Percentiles rank a stretch among this genome's conserved stretches.
phyloP scores from a whole-genome alignment of 495 filamentous ascomycete species.

The Stereocaulon alpinum region DNA sequence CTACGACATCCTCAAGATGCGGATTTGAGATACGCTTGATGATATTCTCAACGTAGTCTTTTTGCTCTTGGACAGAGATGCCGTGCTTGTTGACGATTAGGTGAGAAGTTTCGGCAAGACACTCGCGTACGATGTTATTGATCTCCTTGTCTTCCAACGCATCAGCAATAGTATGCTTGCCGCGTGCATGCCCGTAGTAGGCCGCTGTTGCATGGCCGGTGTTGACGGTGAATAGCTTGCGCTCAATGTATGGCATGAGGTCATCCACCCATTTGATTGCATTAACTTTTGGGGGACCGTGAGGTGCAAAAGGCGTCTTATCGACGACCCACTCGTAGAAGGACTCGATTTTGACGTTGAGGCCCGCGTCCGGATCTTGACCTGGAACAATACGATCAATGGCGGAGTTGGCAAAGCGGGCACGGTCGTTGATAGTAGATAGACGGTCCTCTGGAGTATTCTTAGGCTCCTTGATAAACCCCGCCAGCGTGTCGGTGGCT shows the following conservation, averaged over 20 bases:
- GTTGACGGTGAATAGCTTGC: slow-evolving; percentile 99
- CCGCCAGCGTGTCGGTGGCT: slow-evolving; percentile 74
- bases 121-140: slow-evolving; percentile 59
- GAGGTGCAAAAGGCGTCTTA: slow-evolving; percentile 59
- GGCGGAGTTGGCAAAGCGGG: slow-evolving; percentile 87
- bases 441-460: slow-evolving; percentile 52
- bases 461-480: slow-evolving; percentile 62
- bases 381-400: slow-evolving; percentile 95
- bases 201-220: slow-evolving; percentile 95
- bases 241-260: slow-evolving; percentile 91
- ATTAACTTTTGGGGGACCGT: slow-evolving; percentile 59
- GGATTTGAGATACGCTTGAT: slow-evolving; percentile 87
- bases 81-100: slow-evolving; percentile 82
- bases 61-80: slow-evolving; percentile 66
- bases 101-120: slow-evolving; percentile 68
- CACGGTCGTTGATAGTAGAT: slow-evolving; percentile 49
- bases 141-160: slow-evolving; percentile 61
- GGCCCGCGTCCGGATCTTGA: slow-evolving; percentile 63
- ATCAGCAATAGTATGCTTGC: slow-evolving; percentile 80
- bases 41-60: slow-evolving; percentile 85
- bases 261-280: slow-evolving; percentile 89
- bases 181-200: slow-evolving; percentile 79
- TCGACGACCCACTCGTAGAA: slow-evolving; percentile 99
- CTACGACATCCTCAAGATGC: slow-evolving; percentile 83
- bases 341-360: slow-evolving; percentile 91